Percentiles rank a stretch among this genome's conserved stretches.
phyloP scores from a whole-genome alignment of 441 rosid genomes.

The Croton laevigatus region DNA sequence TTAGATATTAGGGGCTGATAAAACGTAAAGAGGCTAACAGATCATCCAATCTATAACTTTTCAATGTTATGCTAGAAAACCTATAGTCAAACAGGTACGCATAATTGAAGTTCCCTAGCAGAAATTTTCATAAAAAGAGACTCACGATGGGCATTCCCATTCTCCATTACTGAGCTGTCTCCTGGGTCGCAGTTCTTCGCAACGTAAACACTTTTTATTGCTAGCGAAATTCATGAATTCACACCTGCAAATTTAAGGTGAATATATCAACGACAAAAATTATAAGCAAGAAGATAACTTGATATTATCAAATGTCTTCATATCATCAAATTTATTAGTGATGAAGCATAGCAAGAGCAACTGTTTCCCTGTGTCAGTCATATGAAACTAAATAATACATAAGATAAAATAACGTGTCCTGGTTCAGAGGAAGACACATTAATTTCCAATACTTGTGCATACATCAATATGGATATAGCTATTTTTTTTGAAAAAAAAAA shows the following conservation, averaged over 20 bases:
- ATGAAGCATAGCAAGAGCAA: background rate
- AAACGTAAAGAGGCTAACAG: too few relatives aligned
- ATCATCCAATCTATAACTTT: too few relatives aligned
- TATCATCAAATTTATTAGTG: too few relatives aligned
- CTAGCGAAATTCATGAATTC: conserved; percentile 91
- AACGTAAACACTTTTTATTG: conserved; percentile 65
- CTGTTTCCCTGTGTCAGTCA: background rate
- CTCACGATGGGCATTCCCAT: conserved; percentile 93
- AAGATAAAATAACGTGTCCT: background rate
- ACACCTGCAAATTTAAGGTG: conserved; percentile 50
- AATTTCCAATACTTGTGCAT: too few relatives aligned
- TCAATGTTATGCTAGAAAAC: too few relatives aligned
- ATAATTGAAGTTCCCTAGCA: background rate
- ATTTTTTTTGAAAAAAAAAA: background rate
- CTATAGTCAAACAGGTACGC: too few relatives aligned
- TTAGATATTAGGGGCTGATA: too few relatives aligned
- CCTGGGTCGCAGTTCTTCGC: conserved; percentile 55
- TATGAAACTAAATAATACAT: too few relatives aligned
- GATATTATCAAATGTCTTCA: too few relatives aligned
- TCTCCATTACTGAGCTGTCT: conserved; percentile 69
- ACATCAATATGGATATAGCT: background rate
- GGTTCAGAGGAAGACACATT: background rate
- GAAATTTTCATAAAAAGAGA: conserved; percentile 20
- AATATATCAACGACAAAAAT: background rate
- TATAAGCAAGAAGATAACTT: background rate